Evolutionary conservation across 352 stramenopile species (phyloP), one percentile per base, ranked within the genome.

Genomic region (Globisporangium takayamanum): DNA sequence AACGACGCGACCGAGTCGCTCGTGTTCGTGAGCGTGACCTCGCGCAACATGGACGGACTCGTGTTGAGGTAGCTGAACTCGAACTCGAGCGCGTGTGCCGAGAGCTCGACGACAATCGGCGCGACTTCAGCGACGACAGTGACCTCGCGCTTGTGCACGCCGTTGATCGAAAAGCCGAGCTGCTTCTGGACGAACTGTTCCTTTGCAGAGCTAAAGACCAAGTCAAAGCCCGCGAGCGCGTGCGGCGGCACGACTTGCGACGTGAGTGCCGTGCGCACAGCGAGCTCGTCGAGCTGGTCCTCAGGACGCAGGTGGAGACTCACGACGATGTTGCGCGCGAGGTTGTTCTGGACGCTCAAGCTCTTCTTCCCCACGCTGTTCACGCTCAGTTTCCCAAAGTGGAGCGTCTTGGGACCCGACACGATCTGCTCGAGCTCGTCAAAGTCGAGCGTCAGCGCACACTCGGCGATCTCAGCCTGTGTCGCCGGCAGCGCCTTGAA

Each of bases 341-440:
- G 64, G 47, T 88, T 83, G 59, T 98, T 98, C n/a, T 83, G 78
- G 5, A 98, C 78, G 4, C 70, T 89, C 10, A 98, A 72, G 46
- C 73, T 92, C 36, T 92, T 93, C 2, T 67, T 87, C 2, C 70
- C 85, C 7, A 78, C 65, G 0, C 82, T 89, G 11, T 95, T 93
- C 18, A 98, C 84, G 41, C 84, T 95, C 7, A 98, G 66, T 25
- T 84, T 81, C 7, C 94, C 94, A 57, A 98, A 98, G 55, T 98
- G 88, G 15, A 98, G 73, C 12, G 76, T 89, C 63, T 95, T 94
- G 0, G 87, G 86, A 0, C 86, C 86, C 0, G 70, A 76, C 0
- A 76, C 36, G 0, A 94, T 57, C 12, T 72, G 64, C 52, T 89
- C 83, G 1, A 98, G 74, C 39, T 96, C 72, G 15, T 94, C 78